Evolutionary conservation across 768 basidiomycete genomes (phyloP).

Genomic region (Hysterangium stoloniferum): DNA sequence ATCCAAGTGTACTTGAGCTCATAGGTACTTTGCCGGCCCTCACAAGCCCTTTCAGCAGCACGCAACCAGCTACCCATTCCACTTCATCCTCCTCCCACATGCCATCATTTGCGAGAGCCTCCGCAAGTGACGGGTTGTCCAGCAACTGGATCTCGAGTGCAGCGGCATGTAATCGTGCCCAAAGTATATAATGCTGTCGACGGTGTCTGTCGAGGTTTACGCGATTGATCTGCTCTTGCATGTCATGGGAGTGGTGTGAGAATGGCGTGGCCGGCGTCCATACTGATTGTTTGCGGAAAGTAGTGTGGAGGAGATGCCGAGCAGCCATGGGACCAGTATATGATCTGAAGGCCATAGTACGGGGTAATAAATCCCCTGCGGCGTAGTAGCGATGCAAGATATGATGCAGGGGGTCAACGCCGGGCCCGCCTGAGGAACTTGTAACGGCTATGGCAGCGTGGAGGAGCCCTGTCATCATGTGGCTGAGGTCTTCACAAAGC

Average conservation of each 20-base stretch:
- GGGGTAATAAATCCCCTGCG: slow-evolving; percentile 3
- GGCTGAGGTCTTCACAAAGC: slow-evolving; percentile 4
- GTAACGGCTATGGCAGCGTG: slow-evolving; percentile 1
- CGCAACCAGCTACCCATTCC: slow-evolving; percentile 61
- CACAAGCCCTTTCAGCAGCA: slow-evolving; percentile 50
- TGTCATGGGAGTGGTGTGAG: slow-evolving; percentile 13
- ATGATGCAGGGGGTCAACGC: slow-evolving; percentile 7
- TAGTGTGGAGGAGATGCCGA: slow-evolving; percentile 49
- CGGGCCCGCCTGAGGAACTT: neutral
- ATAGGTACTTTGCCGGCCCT: slow-evolving; percentile 40
- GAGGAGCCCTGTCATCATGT: slow-evolving; percentile 7
- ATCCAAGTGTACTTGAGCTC: slow-evolving; percentile 39
- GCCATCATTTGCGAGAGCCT: slow-evolving; percentile 55
- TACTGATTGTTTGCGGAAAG: slow-evolving; percentile 47
- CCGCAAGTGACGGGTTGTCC: slow-evolving; percentile 33
- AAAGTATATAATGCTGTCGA: slow-evolving; percentile 56
- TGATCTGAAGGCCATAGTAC: slow-evolving; percentile 7
- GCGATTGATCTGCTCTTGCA: slow-evolving; percentile 55
- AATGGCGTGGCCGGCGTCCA: slow-evolving; percentile 33
- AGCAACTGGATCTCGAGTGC: slow-evolving; percentile 52
- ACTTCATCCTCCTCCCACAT: slow-evolving; percentile 63
- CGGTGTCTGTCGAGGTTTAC: slow-evolving; percentile 53
- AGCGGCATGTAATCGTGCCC: slow-evolving; percentile 59
- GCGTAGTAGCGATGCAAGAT: slow-evolving; percentile 8
- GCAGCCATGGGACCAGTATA: slow-evolving; percentile 45